These are phyloP conservation scores for Phytophthora aleatoria DNA, from an alignment of 352 stramenopile species.

Conservation along the genomic window DNA sequence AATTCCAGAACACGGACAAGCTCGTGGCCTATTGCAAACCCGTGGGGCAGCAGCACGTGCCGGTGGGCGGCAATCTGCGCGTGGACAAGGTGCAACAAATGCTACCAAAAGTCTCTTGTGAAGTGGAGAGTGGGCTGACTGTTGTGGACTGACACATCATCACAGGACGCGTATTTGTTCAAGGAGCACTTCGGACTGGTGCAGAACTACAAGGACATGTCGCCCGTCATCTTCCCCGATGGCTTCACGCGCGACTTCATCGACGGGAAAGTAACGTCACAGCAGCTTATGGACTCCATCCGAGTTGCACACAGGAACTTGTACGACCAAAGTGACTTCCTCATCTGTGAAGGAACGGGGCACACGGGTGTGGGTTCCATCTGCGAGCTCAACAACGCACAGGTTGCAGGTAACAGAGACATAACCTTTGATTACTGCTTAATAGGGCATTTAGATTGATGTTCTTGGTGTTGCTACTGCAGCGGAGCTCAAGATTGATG, in stretches of 20 bases:
- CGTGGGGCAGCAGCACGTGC: constrained; percentile 94
- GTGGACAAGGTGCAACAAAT: constrained; percentile 78
- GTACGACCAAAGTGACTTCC: constrained; percentile 87
- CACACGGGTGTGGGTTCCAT: constrained; percentile 92
- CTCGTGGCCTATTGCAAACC: constrained; percentile 95
- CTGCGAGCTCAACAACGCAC: constrained; percentile 91
- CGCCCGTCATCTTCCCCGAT: constrained; percentile 95
- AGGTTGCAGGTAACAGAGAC: constrained; percentile 71
- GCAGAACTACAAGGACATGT: constrained; percentile 97
- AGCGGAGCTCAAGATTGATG: constrained; percentile 83
- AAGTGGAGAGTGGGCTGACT: not conserved
- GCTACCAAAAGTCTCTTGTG: not conserved
- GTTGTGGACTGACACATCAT: not conserved
- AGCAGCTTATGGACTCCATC: constrained; percentile 85
- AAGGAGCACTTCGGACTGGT: constrained; percentile 96
- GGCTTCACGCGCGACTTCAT: constrained; percentile 98
- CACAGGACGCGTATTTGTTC: constrained; percentile 93
- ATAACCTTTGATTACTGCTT: not conserved
- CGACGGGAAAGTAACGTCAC: constrained; percentile 93
- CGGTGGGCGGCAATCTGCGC: constrained; percentile 77
- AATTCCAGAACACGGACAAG: constrained; percentile 73
- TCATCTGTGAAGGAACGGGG: constrained; percentile 95
- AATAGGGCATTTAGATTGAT: constrained; percentile 4
- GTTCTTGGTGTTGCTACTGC: constrained; percentile 10
- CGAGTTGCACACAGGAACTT: constrained; percentile 81